A percentile compares a stretch with the other conserved stretches of the same genome.
Conservation (phyloP, 768 basidiomycete species). For the Phlebiopsis flavidoalba region DNA sequence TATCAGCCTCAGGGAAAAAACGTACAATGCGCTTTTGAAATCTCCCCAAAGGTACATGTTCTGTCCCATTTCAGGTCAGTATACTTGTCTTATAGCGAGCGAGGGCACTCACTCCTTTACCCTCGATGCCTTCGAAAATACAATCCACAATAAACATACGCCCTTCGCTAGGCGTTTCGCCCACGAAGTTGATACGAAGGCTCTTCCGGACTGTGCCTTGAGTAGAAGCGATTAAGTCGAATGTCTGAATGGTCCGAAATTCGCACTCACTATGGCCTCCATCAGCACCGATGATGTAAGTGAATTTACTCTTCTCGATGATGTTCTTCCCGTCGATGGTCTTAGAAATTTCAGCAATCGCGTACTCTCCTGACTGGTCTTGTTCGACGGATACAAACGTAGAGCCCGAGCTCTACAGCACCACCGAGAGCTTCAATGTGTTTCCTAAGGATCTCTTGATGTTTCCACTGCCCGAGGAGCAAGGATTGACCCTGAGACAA, state of each 20-base stretch:
- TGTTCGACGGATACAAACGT: background rate
- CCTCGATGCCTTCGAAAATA: background rate
- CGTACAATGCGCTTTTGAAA: slow-evolving; percentile 10
- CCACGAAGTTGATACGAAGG: slow-evolving; percentile 1
- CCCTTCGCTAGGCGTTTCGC: background rate
- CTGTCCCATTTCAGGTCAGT: slow-evolving; percentile 4
- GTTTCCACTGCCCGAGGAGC: background rate
- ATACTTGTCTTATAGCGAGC: background rate
- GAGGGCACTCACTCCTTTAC: background rate
- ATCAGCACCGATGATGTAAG: background rate
- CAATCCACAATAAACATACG: background rate
- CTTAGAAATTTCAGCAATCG: background rate
- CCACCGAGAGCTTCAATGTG: slow-evolving; percentile 1
- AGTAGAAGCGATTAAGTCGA: background rate
- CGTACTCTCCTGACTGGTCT: background rate
- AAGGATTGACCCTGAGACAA: background rate
- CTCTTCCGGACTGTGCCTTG: slow-evolving; percentile 5
- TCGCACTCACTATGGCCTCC: background rate
- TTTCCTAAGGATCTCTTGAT: background rate
- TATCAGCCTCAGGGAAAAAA: background rate
- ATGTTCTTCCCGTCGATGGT: background rate
- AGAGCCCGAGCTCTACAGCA: background rate
- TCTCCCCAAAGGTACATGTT: slow-evolving; percentile 21
- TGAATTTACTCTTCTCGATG: background rate
- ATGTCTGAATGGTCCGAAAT: background rate